Conservation (phyloP, 129 eudicot species). For the Flaveria bidentis region DNA sequence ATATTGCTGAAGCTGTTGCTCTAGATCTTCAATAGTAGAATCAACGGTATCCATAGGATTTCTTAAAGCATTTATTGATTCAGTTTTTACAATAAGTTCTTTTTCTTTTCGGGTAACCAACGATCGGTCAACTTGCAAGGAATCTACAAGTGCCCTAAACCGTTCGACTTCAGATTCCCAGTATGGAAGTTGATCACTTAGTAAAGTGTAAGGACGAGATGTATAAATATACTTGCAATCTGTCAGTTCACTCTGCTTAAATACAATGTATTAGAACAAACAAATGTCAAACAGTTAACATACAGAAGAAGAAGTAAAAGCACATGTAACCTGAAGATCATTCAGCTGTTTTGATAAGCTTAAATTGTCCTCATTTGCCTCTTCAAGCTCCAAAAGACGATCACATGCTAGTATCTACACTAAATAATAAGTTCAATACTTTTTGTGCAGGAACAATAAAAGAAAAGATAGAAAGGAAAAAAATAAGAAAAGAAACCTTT, state of each 20-base stretch:
- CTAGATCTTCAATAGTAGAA: constrained; percentile 63
- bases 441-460: not conserved
- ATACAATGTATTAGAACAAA: constrained; percentile 29
- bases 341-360: constrained; percentile 76
- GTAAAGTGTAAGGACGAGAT: constrained; percentile 71
- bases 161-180: constrained; percentile 83
- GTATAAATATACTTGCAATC: constrained; percentile 63
- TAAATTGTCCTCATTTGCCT: constrained; percentile 76
- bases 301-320: not conserved
- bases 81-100: constrained; percentile 59
- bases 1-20: constrained; percentile 56
- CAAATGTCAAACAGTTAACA: not conserved
- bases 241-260: constrained; percentile 68
- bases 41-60: constrained; percentile 49
- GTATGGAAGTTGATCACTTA: constrained; percentile 84
- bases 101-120: constrained; percentile 75
- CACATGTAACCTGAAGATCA: constrained; percentile 69
- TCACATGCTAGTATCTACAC: constrained; percentile 81
- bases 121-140: constrained; percentile 90
- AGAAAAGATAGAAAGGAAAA: constrained; percentile 8
- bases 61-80: constrained; percentile 55
- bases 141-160: constrained; percentile 58
- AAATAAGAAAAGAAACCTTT: constrained; percentile 49
- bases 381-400: constrained; percentile 91
- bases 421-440: constrained; percentile 16